These are phyloP conservation scores for Carex parvula DNA, from an alignment of 176 grass and related monocot genomes.

Conservation along the genomic window DNA sequence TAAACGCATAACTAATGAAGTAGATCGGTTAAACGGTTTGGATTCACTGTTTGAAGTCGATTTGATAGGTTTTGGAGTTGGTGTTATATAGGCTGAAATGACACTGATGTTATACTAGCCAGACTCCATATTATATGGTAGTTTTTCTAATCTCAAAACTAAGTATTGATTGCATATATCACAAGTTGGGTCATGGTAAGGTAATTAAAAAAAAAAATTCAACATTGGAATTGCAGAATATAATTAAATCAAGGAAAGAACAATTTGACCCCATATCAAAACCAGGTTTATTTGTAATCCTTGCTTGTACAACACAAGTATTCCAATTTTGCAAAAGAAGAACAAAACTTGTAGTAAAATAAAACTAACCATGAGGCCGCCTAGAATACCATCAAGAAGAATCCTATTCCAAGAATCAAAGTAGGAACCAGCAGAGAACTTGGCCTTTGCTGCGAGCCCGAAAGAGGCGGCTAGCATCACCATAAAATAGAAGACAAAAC, in stretches of 20 bases:
- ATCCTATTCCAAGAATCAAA: slow-evolving; percentile 87
- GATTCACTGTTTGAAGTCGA: no score
- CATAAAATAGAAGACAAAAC: slow-evolving; percentile 84
- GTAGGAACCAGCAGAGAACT: slow-evolving; percentile 72
- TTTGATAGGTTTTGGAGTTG: no score
- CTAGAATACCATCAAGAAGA: slow-evolving; percentile 76
- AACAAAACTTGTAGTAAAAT: neutral
- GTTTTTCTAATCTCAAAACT: neutral
- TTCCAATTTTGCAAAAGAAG: neutral
- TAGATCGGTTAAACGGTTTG: no score
- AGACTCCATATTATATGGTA: slow-evolving; percentile 3
- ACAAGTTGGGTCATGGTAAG: neutral
- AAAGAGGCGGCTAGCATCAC: slow-evolving; percentile 67
- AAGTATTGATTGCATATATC: neutral
- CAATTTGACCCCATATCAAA: neutral
- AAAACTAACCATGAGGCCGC: slow-evolving; percentile 79
- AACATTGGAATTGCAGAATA: slow-evolving; percentile 3
- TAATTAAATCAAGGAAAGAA: neutral
- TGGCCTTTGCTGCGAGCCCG: slow-evolving; percentile 59
- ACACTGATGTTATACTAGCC: no score
- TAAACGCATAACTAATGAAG: no score
- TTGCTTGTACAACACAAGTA: neutral
- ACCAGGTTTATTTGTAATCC: neutral
- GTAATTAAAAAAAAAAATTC: neutral
- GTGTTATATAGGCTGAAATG: no score